These are phyloP conservation scores for Tolypocladium capitatum DNA, from an alignment of 2,329 filamentous ascomycete species.

Conservation along the genomic window DNA sequence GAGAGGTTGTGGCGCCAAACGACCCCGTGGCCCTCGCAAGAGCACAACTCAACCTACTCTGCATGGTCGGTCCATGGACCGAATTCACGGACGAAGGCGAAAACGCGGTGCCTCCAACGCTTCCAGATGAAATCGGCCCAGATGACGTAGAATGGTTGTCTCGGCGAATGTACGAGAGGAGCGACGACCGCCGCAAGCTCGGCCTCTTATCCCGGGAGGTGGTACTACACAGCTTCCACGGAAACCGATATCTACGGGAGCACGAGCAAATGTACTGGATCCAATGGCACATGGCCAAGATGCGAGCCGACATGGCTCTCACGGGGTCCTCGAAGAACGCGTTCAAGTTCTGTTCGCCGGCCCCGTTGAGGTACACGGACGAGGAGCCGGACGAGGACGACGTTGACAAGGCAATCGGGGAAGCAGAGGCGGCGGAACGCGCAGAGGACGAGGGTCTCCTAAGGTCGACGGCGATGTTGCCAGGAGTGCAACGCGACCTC, in stretches of 20 bases:
- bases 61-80: conserved; percentile 47
- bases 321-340: conserved; percentile 5
- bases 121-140: conserved; percentile 26
- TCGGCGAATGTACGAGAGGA: conserved; percentile 47
- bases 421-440: background rate
- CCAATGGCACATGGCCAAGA: conserved; percentile 20
- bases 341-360: conserved; percentile 9
- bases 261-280: conserved; percentile 49
- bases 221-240: conserved; percentile 45
- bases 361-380: conserved; percentile 9
- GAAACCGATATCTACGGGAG: conserved; percentile 45
- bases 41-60: conserved; percentile 49
- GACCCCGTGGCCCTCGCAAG: conserved; percentile 45
- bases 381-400: conserved; percentile 6
- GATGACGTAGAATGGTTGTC: conserved; percentile 40
- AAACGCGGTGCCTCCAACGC: conserved; percentile 14
- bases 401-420: background rate
- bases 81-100: conserved; percentile 39
- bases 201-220: conserved; percentile 45
- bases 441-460: background rate
- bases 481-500: background rate
- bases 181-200: conserved; percentile 38
- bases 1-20: conserved; percentile 51
- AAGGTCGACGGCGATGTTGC: background rate
- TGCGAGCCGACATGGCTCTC: conserved; percentile 9